Base-by-base conservation (phyloP, 331 rosid genomes). In the Cydonia oblonga region DNA sequence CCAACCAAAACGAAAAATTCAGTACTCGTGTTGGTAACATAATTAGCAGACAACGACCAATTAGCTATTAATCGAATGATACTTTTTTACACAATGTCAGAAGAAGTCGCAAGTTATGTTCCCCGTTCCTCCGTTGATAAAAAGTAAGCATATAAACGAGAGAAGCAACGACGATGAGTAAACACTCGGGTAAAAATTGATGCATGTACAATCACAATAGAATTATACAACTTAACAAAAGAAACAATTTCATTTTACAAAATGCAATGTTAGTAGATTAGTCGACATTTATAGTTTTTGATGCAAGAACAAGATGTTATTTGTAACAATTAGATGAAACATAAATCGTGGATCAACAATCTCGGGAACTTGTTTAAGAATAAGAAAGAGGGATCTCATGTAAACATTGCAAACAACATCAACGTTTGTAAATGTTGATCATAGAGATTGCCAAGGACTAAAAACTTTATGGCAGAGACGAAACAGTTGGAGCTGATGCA, bases 1-100 rank as follows among this genome's bases (percentile, higher is more conserved):
- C 61, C 78, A 84, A 74, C 60, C 80, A 57, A 59, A 19, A 66
- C 69, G 69, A 72, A 64, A 69, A 25, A 40, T 7, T 33, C 30
- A 22, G 32, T 6, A 13, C 54, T 66, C 32, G 8, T 52, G 40
- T 49, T 49, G 24, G 26, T 32, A 64, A 64, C 73, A 9, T 28
- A 29, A 4, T 38, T 38, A 28, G 49, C 29, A 28, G 23, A 42
- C n/a, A 29, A 30, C 32, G 19, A 22, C 0, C 6, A 56, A 4
- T 5, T 56, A 9, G 15, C 7, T n/a, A 3, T 4, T 56, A 22
- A 7, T 49, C 10, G 19, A 49, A 56, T 56, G 28, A 1, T 22
- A 9, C 7, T 56, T 22, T 4, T 54, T 24, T 54, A 2, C 60
- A 54, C 60, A 20, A 54, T 2, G 2, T 46, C 1, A 46, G 53